Base-by-base conservation (phyloP, 768 basidiomycete species). In the Cystofilobasidium capitatum region DNA sequence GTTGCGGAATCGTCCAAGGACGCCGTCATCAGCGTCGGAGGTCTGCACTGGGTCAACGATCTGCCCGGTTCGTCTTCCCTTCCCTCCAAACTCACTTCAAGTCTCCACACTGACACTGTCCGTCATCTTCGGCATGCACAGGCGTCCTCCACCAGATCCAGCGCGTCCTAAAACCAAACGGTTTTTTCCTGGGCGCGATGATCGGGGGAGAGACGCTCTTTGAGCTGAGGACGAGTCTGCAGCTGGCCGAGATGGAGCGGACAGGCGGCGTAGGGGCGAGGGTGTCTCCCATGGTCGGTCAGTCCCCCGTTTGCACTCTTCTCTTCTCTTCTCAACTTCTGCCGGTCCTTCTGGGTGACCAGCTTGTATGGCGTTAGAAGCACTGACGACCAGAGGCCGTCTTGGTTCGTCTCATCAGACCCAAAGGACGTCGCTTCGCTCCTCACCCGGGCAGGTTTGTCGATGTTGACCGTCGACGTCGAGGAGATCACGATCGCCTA, bases 251-350 rank as follows among this genome's bases (percentile, higher is more conserved):
- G 79, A 80, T 86, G 26, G 94, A 99, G 73, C 84, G 92, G 12
- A 87, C 94, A 76, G 96, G 96, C 9, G 96, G 96, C 0, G 88
- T 99, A 63, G 92, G 92, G n/a, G 92, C 93, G 8, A 88, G 91
- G 66, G 78, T 99, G 40, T 98, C 94, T 0, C 96, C 96, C 0
- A 98, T 99, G 96, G 92, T 93, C 69, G 89, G 93, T 91, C 66
- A 36, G 81, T 73, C 4, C 31, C 12, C 72, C 1, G n/a, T 55
- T 47, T 42, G 31, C 35, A 1, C 31, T 33, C 45, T 14, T 35
- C 36, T 22, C 36, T 64, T 54, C 29, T 29, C 35, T 57, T 8
- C 57, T 8, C 36, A 0, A 31, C 9, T 54, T 40, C 57, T 17
- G 1, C 0, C 24, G n/a, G n/a, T n/a, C n/a, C n/a, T n/a, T n/a